Percentiles rank a stretch among this genome's conserved stretches.
Evolutionary conservation across 305 asterid genomes (phyloP).

Genomic region (Rubia peregrina): DNA sequence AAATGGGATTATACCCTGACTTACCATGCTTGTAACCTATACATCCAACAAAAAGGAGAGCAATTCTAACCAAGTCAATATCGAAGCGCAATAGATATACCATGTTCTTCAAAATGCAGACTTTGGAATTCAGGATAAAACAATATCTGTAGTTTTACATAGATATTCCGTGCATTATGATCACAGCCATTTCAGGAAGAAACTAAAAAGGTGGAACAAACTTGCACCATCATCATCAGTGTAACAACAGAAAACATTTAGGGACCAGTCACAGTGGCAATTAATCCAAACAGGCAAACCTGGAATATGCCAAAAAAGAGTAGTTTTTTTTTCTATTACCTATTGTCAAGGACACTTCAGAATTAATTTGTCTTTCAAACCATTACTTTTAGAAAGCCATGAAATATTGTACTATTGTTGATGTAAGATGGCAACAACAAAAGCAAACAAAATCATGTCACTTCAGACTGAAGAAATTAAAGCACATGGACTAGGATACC

Average conservation of each 20-base stretch:
- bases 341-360: background rate
- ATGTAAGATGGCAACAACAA: background rate
- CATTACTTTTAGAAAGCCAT: background rate
- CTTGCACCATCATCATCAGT: conserved; percentile 2
- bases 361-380: background rate
- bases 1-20: background rate
- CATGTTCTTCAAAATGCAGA: background rate
- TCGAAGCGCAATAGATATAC: background rate
- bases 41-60: background rate
- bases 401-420: background rate
- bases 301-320: background rate
- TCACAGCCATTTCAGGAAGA: background rate
- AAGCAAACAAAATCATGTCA: background rate
- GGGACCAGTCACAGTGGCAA: background rate
- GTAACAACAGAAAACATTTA: background rate
- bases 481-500: conserved; percentile 36
- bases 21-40: background rate
- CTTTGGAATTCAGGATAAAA: background rate
- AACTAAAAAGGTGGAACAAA: background rate
- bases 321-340: background rate
- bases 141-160: background rate
- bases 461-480: background rate
- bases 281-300: background rate
- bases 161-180: background rate
- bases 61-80: background rate